Conservation (phyloP, 495 filamentous ascomycete genomes). For the Xylaria longipes region DNA sequence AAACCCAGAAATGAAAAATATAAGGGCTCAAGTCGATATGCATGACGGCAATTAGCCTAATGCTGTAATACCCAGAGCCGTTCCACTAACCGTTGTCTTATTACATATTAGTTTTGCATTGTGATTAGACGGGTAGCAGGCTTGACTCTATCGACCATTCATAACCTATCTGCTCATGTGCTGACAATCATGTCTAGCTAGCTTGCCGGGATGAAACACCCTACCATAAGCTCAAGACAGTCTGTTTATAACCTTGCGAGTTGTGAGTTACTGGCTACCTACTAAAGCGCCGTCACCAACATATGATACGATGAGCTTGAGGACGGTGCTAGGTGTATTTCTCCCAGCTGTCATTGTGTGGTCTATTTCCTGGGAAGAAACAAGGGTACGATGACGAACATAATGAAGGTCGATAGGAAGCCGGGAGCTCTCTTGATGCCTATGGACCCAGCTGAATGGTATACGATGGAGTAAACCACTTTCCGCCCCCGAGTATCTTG, state of each 20-base stretch:
- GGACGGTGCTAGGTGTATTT: background rate
- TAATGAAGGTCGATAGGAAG: background rate
- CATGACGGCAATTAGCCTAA: background rate
- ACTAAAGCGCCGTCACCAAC: background rate
- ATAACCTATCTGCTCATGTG: background rate
- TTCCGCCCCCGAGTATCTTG: background rate
- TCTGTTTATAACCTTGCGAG: background rate
- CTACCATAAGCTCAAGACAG: background rate
- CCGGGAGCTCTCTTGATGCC: background rate
- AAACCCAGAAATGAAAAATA: background rate
- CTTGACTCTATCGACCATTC: background rate
- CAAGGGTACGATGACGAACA: background rate
- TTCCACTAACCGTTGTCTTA: background rate
- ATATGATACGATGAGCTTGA: background rate
- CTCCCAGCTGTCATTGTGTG: background rate
- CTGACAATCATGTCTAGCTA: background rate
- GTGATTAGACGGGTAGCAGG: background rate
- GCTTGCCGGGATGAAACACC: background rate
- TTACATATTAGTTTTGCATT: background rate
- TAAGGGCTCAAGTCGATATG: background rate
- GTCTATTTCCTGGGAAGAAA: background rate
- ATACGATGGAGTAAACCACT: background rate
- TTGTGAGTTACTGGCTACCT: background rate
- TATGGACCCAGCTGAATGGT: background rate
- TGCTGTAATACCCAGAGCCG: background rate